Evolutionary conservation across 2,329 filamentous ascomycete genomes (phyloP), one percentile per base, ranked within the genome.

Genomic region (Aspergillus sp.): DNA sequence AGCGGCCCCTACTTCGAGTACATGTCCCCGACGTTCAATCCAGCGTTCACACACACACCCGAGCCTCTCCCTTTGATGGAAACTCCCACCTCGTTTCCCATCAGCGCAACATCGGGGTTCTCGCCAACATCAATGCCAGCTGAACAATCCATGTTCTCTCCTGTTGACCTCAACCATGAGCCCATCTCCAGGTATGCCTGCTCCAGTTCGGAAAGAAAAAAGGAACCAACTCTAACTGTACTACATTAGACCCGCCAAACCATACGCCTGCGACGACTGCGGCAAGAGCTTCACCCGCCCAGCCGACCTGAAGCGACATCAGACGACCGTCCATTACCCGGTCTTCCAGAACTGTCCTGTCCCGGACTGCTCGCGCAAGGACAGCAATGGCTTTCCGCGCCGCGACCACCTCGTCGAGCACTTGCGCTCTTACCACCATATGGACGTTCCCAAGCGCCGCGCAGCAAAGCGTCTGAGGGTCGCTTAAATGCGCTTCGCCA

Each of bases 381-480:
- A 74, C 5, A 65, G 61, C 41, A 71, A 76, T 58, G 83, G 83
- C 0, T 86, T 86, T 64, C 80, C 80, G 4, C 76, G 84, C 5
- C 75, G 78, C 52, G 84, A 87, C 64, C 84, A 86, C 64, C 72
- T 85, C 41, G 76, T 76, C 39, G 84, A 86, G 64, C 84, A 87
- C 66, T 67, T 82, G 52, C 73, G 84, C 52, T 81, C 81, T 43
- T 83, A 80, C 58, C 84, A 86, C 65, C 76, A 80, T 54, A 68
- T 78, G 45, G 74, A 81, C 34, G 66, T 80, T 17, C 74, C 75
- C 3, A 77, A 78, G 66, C 74, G 75, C 1, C 63, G 66, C 13
- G 64, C 66, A 13, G 66, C 69, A 54, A 73, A 72, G 64, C 67
- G 69, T 24, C 32, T 57, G 30, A 59, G 64, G 60, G 55, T 53